Conservation (phyloP, 2,329 filamentous ascomycete genomes). For the Camillea tinctor region DNA sequence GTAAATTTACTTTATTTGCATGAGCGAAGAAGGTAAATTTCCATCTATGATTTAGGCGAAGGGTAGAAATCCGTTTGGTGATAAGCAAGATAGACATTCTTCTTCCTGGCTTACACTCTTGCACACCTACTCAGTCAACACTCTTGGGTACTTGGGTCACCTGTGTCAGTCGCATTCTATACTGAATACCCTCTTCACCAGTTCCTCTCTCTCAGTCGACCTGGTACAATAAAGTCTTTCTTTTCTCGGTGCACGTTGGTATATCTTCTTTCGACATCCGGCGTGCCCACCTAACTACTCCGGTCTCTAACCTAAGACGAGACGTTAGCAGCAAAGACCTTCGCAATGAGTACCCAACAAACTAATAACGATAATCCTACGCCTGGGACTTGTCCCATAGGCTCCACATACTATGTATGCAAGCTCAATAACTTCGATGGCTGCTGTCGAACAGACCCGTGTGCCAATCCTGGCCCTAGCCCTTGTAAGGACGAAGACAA, state of each 20-base stretch:
- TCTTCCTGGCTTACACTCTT: no score
- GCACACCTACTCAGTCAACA: no score
- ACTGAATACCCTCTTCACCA: no score
- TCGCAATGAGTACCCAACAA: neutral
- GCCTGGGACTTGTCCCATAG: slow-evolving; percentile 27
- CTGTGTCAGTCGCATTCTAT: no score
- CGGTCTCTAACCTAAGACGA: neutral
- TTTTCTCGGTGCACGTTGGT: neutral
- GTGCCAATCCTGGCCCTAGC: slow-evolving; percentile 32
- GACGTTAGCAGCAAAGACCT: neutral
- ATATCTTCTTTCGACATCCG: neutral
- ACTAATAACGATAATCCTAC: neutral
- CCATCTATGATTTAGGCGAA: no score
- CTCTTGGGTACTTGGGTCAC: no score
- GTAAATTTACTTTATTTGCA: no score
- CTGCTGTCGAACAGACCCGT: slow-evolving; percentile 48
- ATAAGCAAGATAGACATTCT: no score
- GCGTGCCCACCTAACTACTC: neutral
- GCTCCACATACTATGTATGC: slow-evolving; percentile 39
- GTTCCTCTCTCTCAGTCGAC: no score
- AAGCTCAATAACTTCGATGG: slow-evolving; percentile 37
- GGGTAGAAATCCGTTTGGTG: no score
- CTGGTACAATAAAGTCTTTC: neutral
- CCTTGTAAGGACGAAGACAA: neutral
- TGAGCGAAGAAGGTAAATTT: no score